phyloP scores from a whole-genome alignment of 441 rosid species.

The Codiaeum variegatum region DNA sequence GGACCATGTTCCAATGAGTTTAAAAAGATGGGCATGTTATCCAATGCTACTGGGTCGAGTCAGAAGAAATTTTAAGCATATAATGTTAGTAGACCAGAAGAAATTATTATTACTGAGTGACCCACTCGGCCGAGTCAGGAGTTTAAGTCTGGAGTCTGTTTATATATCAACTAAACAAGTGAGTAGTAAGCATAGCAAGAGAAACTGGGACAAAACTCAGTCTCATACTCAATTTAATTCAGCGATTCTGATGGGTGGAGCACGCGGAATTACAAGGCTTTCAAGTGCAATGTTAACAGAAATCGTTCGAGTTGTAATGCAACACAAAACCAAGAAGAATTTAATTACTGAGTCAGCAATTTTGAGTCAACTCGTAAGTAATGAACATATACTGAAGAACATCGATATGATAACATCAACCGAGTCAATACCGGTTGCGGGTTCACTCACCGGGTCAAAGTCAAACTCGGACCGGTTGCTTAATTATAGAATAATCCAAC shows the following conservation, averaged over 20 bases:
- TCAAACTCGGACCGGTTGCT: constrained; percentile 18
- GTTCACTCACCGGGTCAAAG: constrained; percentile 39
- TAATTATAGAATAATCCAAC: constrained; percentile 35
- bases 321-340: constrained; percentile 44
- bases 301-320: constrained; percentile 64
- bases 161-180: constrained; percentile 33
- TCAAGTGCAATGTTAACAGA: constrained; percentile 63
- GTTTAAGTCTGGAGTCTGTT: constrained; percentile 58
- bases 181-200: constrained; percentile 26
- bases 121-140: constrained; percentile 62
- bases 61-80: constrained; percentile 68
- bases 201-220: constrained; percentile 37
- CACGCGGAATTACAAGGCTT: constrained; percentile 63
- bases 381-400: constrained; percentile 41
- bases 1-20: constrained; percentile 57
- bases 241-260: constrained; percentile 71
- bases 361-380: constrained; percentile 64
- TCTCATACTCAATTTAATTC: constrained; percentile 36
- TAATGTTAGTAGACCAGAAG: constrained; percentile 60
- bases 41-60: constrained; percentile 87
- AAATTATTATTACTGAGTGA: constrained; percentile 50
- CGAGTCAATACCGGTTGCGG: constrained; percentile 52
- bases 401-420: constrained; percentile 37
- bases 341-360: constrained; percentile 51
- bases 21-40: constrained; percentile 85